Percentiles rank a stretch among this genome's conserved stretches.
Conservation (phyloP, 345 rosid genomes). For the Brassica napus region Da-Ae NC_063445.1:7117501-7118000, state of each 20-base stretch:
- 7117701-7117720: slow-evolving; percentile 74
- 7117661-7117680: slow-evolving; percentile 69
- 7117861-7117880: slow-evolving; percentile 54
- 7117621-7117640: slow-evolving; percentile 70
- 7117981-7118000: slow-evolving; percentile 40
- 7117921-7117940: slow-evolving; percentile 56
- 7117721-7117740: slow-evolving; percentile 75
- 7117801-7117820: no score
- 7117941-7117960: slow-evolving; percentile 70
- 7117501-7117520: slow-evolving; percentile 93
- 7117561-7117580: slow-evolving; percentile 5
- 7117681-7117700: slow-evolving; percentile 63
- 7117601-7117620: slow-evolving; percentile 3
- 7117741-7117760: slow-evolving; percentile 74
- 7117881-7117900: slow-evolving; percentile 45
- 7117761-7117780: slow-evolving; percentile 37
- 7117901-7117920: slow-evolving; percentile 62
- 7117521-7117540: slow-evolving; percentile 66
- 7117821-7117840: slow-evolving; percentile 1
- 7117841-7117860: slow-evolving; percentile 65
- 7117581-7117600: background rate
- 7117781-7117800: background rate
- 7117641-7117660: slow-evolving; percentile 66
- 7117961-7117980: slow-evolving; percentile 47
- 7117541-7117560: slow-evolving; percentile 82